Percentiles rank a stretch among this genome's conserved stretches.
phyloP scores from a whole-genome alignment of 2,329 filamentous ascomycete species.

The Dactylonectria macrodidyma region DNA sequence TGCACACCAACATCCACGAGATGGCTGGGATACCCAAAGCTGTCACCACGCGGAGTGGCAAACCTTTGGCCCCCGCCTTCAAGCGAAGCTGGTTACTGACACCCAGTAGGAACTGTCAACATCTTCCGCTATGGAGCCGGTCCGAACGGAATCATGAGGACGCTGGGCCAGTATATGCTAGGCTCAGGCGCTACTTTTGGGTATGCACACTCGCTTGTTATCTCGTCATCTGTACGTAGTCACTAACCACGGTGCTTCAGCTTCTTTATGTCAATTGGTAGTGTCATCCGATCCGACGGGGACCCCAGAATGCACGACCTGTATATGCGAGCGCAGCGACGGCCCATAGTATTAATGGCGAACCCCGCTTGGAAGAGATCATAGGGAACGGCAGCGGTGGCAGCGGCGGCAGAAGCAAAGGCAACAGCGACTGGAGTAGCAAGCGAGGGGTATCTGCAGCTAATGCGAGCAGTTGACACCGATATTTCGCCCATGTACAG shows the following conservation, averaged over 20 bases:
- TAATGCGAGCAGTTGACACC: slow-evolving; percentile 44
- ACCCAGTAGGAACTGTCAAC: slow-evolving; percentile 83
- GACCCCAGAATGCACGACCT: slow-evolving; percentile 82
- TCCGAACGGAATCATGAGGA: slow-evolving; percentile 93
- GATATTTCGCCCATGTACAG: slow-evolving; percentile 45
- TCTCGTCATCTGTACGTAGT: slow-evolving; percentile 13
- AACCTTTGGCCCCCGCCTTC: slow-evolving; percentile 6
- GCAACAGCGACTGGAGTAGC: slow-evolving; percentile 18
- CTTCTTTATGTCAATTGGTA: slow-evolving; percentile 99
- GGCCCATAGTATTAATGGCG: slow-evolving; percentile 75
- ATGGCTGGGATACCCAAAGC: slow-evolving; percentile 12
- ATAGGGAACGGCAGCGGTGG: slow-evolving; percentile 31
- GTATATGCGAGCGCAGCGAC: slow-evolving; percentile 81
- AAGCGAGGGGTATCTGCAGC: slow-evolving; percentile 35
- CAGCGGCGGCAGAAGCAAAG: slow-evolving; percentile 12
- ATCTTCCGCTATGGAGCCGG: slow-evolving; percentile 97
- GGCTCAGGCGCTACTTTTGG: slow-evolving; percentile 96
- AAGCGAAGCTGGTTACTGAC: slow-evolving; percentile 31
- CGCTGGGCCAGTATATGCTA: slow-evolving; percentile 96
- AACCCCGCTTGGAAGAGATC: slow-evolving; percentile 56
- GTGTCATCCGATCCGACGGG: slow-evolving; percentile 93
- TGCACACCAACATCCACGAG: slow-evolving; percentile 1
- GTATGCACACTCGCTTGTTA: slow-evolving; percentile 62
- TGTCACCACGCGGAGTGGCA: slow-evolving; percentile 6
- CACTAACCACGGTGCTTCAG: slow-evolving; percentile 55